Conservation (phyloP, 129 eudicot species). For the Solidago caesia region DNA sequence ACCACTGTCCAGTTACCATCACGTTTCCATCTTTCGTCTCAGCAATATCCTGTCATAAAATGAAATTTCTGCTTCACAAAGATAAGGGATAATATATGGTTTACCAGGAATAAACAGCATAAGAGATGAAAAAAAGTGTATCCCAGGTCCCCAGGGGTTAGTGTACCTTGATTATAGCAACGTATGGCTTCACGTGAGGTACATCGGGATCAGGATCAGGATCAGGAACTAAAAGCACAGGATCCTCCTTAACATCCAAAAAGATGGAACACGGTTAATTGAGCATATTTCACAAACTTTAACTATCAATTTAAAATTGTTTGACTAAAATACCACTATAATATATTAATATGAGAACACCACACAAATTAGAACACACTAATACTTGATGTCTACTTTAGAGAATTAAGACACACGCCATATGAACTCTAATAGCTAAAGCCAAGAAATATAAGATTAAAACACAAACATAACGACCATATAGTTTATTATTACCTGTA, state of each 20-base stretch:
- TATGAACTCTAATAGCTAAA: background rate
- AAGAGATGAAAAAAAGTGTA: background rate
- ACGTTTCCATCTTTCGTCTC: constrained; percentile 54
- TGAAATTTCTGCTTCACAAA: background rate
- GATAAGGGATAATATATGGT: constrained; percentile 14
- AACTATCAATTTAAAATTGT: background rate
- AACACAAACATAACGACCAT: background rate
- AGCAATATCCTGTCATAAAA: constrained; percentile 56
- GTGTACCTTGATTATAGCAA: constrained; percentile 86
- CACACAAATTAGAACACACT: background rate
- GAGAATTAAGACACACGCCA: background rate
- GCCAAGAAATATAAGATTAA: background rate
- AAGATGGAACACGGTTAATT: constrained; percentile 17
- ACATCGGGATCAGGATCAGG: constrained; percentile 54
- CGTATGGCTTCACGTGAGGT: constrained; percentile 78
- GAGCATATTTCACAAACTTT: background rate
- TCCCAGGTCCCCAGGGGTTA: too few relatives aligned
- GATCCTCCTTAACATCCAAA: constrained; percentile 68
- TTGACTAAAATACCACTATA: background rate
- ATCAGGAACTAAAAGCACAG: constrained; percentile 90
- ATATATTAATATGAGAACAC: background rate
- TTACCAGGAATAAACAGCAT: background rate
- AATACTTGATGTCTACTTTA: background rate
- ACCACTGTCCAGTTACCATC: constrained; percentile 94
- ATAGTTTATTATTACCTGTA: background rate